A percentile compares a stretch with the other conserved stretches of the same genome.
Evolutionary conservation across 768 basidiomycete genomes (phyloP).

Genomic region (Peribolospora kevripleyi): DNA sequence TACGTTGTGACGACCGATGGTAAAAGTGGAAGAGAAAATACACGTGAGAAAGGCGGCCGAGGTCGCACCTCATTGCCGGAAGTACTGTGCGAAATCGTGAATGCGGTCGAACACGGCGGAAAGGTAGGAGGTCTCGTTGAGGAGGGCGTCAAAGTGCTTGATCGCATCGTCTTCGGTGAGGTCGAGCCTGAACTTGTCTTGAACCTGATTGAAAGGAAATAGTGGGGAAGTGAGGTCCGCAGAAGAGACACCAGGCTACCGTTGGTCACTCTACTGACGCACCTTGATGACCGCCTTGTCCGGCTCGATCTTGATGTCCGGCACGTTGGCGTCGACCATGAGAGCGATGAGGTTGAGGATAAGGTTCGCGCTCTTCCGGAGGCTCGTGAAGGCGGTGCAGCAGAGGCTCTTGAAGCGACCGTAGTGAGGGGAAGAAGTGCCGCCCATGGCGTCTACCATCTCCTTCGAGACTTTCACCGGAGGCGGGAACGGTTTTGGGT

Average conservation of each 20-base stretch:
- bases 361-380: slow-evolving; percentile 89
- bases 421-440: slow-evolving; percentile 81
- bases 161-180: slow-evolving; percentile 78
- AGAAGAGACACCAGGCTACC: neutral
- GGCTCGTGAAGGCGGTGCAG: slow-evolving; percentile 89
- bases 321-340: slow-evolving; percentile 94
- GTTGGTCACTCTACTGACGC: neutral
- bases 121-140: slow-evolving; percentile 87
- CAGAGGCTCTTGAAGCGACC: slow-evolving; percentile 85
- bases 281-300: slow-evolving; percentile 28
- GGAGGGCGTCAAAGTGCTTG: slow-evolving; percentile 74
- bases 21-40: too few relatives aligned
- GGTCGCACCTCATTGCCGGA: slow-evolving; percentile 1
- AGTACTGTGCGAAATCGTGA: slow-evolving; percentile 31
- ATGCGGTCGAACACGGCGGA: slow-evolving; percentile 81
- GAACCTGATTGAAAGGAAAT: slow-evolving; percentile 34
- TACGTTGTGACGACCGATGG: too few relatives aligned
- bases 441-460: slow-evolving; percentile 99
- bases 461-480: slow-evolving; percentile 97
- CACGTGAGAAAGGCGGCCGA: too few relatives aligned
- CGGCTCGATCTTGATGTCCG: slow-evolving; percentile 61
- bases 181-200: slow-evolving; percentile 87
- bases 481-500: slow-evolving; percentile 92
- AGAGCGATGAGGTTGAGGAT: slow-evolving; percentile 86
- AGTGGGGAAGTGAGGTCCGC: neutral